Percentiles rank a stretch among this genome's conserved stretches.
Conservation (phyloP, 2,329 filamentous ascomycete species). For the Clonostachys byssicola region DNA sequence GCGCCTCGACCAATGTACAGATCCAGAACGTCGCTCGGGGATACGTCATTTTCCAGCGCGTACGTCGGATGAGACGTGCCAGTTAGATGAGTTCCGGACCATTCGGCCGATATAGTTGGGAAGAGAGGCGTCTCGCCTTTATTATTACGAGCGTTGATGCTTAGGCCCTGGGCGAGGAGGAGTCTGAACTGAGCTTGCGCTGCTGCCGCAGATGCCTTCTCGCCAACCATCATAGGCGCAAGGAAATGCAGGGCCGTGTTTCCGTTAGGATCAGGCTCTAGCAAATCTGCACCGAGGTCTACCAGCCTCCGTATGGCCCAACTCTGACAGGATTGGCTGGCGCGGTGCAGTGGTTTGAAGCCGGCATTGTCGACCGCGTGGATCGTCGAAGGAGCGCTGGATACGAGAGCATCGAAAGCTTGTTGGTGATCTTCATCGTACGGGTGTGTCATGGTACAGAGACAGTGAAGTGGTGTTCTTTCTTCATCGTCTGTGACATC, state of each 20-base stretch:
- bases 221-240: background rate
- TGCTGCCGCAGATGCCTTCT: background rate
- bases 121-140: background rate
- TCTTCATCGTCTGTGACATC: background rate
- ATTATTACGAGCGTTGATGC: background rate
- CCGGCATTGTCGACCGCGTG: background rate
- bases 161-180: background rate
- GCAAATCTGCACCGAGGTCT: slow-evolving; percentile 6
- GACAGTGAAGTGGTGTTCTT: background rate
- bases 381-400: background rate
- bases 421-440: background rate
- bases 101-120: background rate
- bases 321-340: background rate
- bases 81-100: background rate
- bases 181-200: slow-evolving; percentile 3
- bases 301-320: slow-evolving; percentile 5
- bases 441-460: background rate
- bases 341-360: background rate
- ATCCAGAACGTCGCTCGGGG: background rate
- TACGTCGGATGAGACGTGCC: too few species aligned
- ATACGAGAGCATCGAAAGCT: background rate
- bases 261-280: slow-evolving; percentile 1
- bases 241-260: slow-evolving; percentile 5
- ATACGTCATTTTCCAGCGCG: background rate
- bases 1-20: background rate